Conservation (phyloP, 129 eudicot genomes). For the Mikania micrantha region DNA sequence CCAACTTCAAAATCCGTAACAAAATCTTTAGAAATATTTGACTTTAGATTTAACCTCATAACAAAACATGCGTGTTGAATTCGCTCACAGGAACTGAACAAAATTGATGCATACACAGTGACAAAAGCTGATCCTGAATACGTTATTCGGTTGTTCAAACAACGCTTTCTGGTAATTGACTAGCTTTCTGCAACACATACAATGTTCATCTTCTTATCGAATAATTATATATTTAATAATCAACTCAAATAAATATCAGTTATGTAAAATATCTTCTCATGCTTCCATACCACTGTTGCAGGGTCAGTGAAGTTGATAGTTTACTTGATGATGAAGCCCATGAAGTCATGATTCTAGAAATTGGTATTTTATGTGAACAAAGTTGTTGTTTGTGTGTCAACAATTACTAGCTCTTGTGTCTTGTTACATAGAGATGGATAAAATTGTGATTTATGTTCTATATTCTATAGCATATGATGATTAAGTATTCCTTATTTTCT, state of each 20-base stretch:
- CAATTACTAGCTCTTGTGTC: background rate
- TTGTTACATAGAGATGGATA: no score
- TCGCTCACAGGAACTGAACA: constrained; percentile 64
- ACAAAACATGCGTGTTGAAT: background rate
- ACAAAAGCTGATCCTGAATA: constrained; percentile 49
- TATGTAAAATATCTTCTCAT: background rate
- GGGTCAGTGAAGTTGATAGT: constrained; percentile 25
- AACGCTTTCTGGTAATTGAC: constrained; percentile 38
- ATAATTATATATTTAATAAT: background rate
- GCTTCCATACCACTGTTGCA: constrained; percentile 5
- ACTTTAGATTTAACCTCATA: background rate
- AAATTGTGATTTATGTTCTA: constrained; percentile 6
- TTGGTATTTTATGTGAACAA: constrained; percentile 8
- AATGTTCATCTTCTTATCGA: background rate
- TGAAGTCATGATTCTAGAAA: background rate
- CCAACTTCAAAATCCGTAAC: background rate
- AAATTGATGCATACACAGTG: constrained; percentile 59
- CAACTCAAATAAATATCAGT: background rate
- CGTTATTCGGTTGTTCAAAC: constrained; percentile 27
- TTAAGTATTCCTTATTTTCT: background rate
- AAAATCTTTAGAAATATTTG: background rate
- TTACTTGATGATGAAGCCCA: constrained; percentile 7
- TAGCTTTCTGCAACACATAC: background rate
- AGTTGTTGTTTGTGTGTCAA: constrained; percentile 7
- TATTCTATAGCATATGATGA: background rate